Percentiles rank a stretch among this genome's conserved stretches.
These are phyloP conservation scores for Astragalus glycyphyllos DNA, from an alignment of 306 rosid genomes.

Conservation along the genomic window DNA sequence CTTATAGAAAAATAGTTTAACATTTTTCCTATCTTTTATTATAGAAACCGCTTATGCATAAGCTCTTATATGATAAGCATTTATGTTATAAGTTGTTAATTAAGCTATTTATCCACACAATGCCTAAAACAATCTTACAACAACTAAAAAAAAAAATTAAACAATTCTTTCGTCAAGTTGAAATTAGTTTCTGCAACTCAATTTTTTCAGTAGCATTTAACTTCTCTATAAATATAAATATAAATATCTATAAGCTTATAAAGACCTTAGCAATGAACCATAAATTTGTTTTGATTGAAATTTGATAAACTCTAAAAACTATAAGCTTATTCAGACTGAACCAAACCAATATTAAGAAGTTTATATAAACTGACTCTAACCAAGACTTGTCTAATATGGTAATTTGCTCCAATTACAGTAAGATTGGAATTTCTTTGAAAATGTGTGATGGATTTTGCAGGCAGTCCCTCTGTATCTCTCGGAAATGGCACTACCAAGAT, in stretches of 20 bases:
- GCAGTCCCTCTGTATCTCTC: constrained; percentile 82
- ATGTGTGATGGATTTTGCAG: constrained; percentile 44
- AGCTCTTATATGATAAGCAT: too few relatives aligned
- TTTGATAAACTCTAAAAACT: background rate
- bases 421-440: background rate
- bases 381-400: background rate
- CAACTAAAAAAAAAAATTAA: too few relatives aligned
- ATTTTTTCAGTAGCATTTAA: background rate
- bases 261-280: background rate
- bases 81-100: too few relatives aligned
- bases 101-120: too few relatives aligned
- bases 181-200: background rate
- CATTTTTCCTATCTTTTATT: too few relatives aligned
- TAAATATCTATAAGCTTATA: background rate
- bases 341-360: too few relatives aligned
- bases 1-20: too few relatives aligned
- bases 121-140: background rate
- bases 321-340: background rate
- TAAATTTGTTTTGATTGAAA: background rate
- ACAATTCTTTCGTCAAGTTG: background rate
- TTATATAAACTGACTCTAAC: background rate
- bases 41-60: too few relatives aligned
- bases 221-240: background rate
- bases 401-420: background rate
- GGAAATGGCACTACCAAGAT: constrained; percentile 75